Evolutionary conservation across 768 basidiomycete genomes (phyloP), one percentile per base, ranked within the genome.

Genomic region (Piloderma croceum): DNA sequence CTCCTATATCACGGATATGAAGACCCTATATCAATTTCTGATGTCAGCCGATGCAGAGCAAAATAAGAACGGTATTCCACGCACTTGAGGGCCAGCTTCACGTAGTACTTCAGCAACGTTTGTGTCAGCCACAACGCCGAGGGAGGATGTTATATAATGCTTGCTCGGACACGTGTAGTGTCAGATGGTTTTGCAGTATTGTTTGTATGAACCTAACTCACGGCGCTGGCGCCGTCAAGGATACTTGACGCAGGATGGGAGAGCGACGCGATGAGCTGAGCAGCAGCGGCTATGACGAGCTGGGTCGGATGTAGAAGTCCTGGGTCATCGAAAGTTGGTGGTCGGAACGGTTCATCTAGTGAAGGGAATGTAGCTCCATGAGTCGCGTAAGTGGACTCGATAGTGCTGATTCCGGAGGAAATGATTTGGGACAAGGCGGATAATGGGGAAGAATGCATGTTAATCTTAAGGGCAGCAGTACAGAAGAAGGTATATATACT

Each of bases 1-100:
- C 48, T 1, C 58, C 58, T 6, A 64, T 62, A 11, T 59, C 54
- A 12, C 54, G 41, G 12, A 64, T 53, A 35, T 63, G 63, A 11
- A 58, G 43, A 2, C 58, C 59, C 54, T 56, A 35, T 27, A 36
- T 5, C 5, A 19, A n/a, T 22, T n/a, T n/a, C n/a, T n/a, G n/a
- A n/a, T 21, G 17, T 2, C 40, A 7, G 17, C 21, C 15, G 23
- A 9, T 6, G 20, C 17, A 31, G 19, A n/a, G 15, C 13, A 17
- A 20, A 18, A 12, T 7, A 21, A 32, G 12, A 11, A 11, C 27
- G 9, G 10, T 9, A 29, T 29, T 9, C 15, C 10, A n/a, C n/a
- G n/a, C 20, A 59, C 60, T 42, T 55, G 39, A 3, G 50, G 47
- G 3, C 62, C 62, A 4, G 59, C 60, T 27, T 57, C 56, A 3